phyloP scores from a whole-genome alignment of 768 basidiomycete species.

The Pulveroboletus sp. region DNA sequence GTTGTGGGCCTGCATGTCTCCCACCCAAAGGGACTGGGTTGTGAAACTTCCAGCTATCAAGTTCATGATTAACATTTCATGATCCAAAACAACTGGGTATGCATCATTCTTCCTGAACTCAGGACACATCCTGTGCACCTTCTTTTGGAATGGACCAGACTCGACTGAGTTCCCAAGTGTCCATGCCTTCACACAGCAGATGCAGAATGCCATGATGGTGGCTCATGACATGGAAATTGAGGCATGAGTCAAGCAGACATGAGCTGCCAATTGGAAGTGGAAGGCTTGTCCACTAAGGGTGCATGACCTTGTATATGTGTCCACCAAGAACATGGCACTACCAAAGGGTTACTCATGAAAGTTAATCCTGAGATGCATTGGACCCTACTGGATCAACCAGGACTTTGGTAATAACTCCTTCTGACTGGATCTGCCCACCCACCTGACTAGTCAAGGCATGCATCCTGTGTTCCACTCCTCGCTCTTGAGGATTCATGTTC shows the following conservation, averaged over 20 bases:
- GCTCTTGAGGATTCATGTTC: constrained; percentile 21
- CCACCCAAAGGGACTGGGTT: constrained; percentile 18
- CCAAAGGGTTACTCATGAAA: neutral
- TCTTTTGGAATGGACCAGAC: constrained; percentile 18
- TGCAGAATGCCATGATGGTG: constrained; percentile 28
- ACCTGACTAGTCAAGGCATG: constrained; percentile 23
- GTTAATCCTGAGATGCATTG: neutral
- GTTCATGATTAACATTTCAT: constrained; percentile 20
- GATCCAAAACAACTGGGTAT: constrained; percentile 19
- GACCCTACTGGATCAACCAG: neutral
- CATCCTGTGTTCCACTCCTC: constrained; percentile 34
- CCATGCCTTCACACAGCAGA: constrained; percentile 18
- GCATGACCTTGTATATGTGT: neutral
- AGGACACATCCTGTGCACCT: neutral
- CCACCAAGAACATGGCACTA: neutral
- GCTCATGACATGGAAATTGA: constrained; percentile 34
- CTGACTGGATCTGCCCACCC: constrained; percentile 25
- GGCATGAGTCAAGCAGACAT: constrained; percentile 33
- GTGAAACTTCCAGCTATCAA: constrained; percentile 2
- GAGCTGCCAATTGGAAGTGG: constrained; percentile 23
- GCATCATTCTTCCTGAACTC: constrained; percentile 15
- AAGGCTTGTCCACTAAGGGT: neutral
- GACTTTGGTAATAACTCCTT: constrained; percentile 13
- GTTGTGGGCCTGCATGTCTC: neutral
- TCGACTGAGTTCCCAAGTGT: constrained; percentile 27